Conservation (phyloP, 2,329 filamentous ascomycete genomes). For the Calonectria naviculata region DNA sequence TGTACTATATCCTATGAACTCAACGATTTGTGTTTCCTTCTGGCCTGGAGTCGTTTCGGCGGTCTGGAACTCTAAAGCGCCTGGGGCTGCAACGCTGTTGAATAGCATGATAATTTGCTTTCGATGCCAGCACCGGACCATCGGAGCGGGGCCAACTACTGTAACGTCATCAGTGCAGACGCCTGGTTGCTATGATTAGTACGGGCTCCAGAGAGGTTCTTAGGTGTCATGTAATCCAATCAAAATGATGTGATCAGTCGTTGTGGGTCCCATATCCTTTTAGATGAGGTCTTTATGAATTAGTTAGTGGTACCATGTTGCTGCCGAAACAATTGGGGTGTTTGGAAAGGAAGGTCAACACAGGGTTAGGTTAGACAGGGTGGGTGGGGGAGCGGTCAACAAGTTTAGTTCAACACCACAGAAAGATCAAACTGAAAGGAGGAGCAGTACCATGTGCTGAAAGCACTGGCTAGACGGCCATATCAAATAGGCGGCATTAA, state of each 20-base stretch:
- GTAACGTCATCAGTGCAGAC: neutral
- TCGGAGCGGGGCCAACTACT: slow-evolving; percentile 14
- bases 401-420: neutral
- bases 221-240: slow-evolving; percentile 29
- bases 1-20: slow-evolving; percentile 11
- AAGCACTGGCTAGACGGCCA: neutral
- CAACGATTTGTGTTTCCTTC: neutral
- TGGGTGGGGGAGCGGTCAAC: slow-evolving; percentile 1
- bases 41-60: neutral
- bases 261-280: slow-evolving; percentile 27
- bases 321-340: neutral
- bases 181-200: slow-evolving; percentile 4
- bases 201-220: neutral
- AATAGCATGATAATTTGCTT: slow-evolving; percentile 13
- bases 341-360: neutral
- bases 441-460: neutral
- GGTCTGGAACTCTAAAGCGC: neutral
- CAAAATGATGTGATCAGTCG: slow-evolving; percentile 38
- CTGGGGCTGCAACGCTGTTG: neutral
- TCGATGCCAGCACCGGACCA: slow-evolving; percentile 22
- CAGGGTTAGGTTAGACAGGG: neutral
- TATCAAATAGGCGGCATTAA: neutral
- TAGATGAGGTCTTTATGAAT: slow-evolving; percentile 14
- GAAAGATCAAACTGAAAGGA: neutral
- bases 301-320: neutral